A percentile compares a stretch with the other conserved stretches of the same genome.
Conservation (phyloP, 2,329 filamentous ascomycete species). For the Scolecobasidium constrictum region DNA sequence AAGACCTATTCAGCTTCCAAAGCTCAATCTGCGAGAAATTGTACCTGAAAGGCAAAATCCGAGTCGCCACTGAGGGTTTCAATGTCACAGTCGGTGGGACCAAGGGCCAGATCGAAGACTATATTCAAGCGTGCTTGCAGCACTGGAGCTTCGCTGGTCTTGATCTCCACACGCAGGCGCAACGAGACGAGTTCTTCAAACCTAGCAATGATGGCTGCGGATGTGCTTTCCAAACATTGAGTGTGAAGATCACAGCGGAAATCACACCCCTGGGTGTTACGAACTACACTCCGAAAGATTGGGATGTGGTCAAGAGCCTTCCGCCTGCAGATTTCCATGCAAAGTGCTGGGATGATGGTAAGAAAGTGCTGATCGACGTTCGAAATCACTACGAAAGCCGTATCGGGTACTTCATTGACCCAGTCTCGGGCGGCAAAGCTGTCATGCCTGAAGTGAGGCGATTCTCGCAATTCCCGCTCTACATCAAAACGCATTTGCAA, state of each 20-base stretch:
- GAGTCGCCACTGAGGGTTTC: conserved; percentile 17
- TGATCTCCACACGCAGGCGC: conserved; percentile 10
- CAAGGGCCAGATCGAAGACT: conserved; percentile 10
- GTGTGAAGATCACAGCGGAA: conserved; percentile 15
- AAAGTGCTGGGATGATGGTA: conserved; percentile 12
- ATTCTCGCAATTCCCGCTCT: conserved; percentile 18
- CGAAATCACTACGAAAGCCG: conserved; percentile 18
- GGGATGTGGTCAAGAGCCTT: conserved; percentile 14
- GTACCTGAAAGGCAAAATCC: conserved; percentile 15
- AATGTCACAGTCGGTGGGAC: conserved; percentile 17
- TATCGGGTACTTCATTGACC: conserved; percentile 17
- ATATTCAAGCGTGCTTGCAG: conserved; percentile 13
- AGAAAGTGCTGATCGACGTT: conserved; percentile 15
- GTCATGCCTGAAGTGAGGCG: conserved; percentile 15
- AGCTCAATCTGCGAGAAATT: conserved; percentile 10
- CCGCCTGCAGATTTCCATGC: conserved; percentile 15
- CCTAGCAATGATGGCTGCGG: conserved; percentile 16
- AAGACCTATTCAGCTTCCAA: conserved; percentile 14
- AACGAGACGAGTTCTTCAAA: conserved; percentile 15
- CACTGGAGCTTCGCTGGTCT: conserved; percentile 17
- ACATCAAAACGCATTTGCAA: conserved; percentile 14
- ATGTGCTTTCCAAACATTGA: conserved; percentile 14
- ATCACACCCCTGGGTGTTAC: conserved; percentile 17
- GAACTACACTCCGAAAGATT: conserved; percentile 16
- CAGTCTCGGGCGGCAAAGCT: conserved; percentile 13